A percentile compares a stretch with the other conserved stretches of the same genome.
Evolutionary conservation across 78 protist species (phyloP).

Genomic region (Guillardia theta): DNA sequence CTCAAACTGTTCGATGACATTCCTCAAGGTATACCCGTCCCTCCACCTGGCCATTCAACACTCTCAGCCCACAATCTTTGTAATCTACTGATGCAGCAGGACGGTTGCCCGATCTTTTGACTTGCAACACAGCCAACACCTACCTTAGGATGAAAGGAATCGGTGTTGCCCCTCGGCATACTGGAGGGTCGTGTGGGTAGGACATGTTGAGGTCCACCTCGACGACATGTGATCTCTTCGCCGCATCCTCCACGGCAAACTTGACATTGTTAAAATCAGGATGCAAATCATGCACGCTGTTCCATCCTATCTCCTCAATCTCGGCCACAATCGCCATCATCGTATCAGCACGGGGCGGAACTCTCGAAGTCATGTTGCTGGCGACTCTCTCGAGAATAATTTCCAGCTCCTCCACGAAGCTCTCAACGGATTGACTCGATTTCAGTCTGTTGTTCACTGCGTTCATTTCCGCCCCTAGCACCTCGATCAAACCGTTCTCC

Average conservation of each 20-base stretch:
- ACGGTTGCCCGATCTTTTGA: too few relatives aligned
- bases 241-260: not conserved
- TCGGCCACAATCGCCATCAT: not conserved
- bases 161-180: not conserved
- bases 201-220: not conserved
- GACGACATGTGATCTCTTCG: not conserved
- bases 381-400: not conserved
- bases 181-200: not conserved
- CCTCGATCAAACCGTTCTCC: not conserved
- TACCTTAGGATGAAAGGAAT: not conserved
- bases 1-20: not conserved
- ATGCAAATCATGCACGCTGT: not conserved
- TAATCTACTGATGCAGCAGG: too few relatives aligned
- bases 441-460: not conserved
- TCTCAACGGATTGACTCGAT: not conserved
- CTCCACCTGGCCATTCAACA: not conserved
- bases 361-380: not conserved
- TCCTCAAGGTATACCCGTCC: not conserved
- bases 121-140: too few relatives aligned
- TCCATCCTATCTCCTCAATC: not conserved
- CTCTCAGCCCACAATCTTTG: too few relatives aligned
- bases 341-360: not conserved
- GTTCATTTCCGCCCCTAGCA: not conserved
- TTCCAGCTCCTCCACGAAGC: not conserved
- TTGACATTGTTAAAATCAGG: not conserved